Base-by-base conservation (phyloP, 179 eudicot genomes). In the Carnegiea gigantea region DNA sequence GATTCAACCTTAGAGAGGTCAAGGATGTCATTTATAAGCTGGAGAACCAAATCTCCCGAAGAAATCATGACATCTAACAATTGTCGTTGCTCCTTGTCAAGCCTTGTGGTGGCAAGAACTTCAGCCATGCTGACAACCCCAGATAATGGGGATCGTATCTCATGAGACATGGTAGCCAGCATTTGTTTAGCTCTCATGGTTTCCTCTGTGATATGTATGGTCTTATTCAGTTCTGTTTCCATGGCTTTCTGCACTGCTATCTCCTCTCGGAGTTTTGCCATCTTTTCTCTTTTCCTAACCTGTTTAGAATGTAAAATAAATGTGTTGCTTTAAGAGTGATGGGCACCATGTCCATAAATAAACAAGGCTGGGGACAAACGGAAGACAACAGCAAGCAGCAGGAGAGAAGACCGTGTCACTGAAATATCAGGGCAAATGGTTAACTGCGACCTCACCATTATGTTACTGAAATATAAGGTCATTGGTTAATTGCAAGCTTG, bases 81-180 rank as follows among this genome's bases (percentile, higher is more conserved):
- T 81, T 92, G 90, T 30, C 89, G 75, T 85, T 95, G 98, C 84
- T 93, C 93, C 84, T 86, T 87, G 81, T 91, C 96, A 60, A 95
- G 95, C 48, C 84, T 85, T 59, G 98, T 90, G 36, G 90, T 91
- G 71, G 97, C 78, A 73, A 95, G 90, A 88, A 95, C 90, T 86
- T 93, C 98, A 15, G 97, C 93, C 95, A 95, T 93, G 90, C 98
- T 90, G 59, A 95, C 96, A 73, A 95, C 98, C 78, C 98, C 98
- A 26, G 97, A 88, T 78, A 93, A 81, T 53, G 98, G 98, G 76
- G 98, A 95, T 85, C 98, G 85, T 86, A 95, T 95, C 90, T 95
- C 98, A 80, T 95, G 97, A 30, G 98, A 95, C 98, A 95, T 93
- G 80, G 98, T 95, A 36, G 98, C 98, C 51, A 95, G 92, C 97